Base-by-base conservation (phyloP, 306 rosid species). In the Trifolium repens region DNA sequence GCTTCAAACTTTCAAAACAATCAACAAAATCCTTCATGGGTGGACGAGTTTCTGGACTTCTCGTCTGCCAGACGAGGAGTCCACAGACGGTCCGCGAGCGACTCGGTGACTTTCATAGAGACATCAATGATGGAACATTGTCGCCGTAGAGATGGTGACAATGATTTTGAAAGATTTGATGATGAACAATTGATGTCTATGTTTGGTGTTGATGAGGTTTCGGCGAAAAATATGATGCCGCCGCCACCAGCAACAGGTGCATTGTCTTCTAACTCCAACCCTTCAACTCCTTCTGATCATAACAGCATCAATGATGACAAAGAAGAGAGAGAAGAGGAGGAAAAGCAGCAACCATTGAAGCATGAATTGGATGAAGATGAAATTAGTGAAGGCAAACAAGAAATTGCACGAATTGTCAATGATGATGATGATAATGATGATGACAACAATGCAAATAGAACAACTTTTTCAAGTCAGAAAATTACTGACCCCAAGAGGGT, bases 401-500 rank as follows among this genome's bases (percentile, higher is more conserved):
- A 84, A 30, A 66, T 5, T 17, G 46, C 77, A 27, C 82, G 86
- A 46, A 54, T 74, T 15, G 67, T 9, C 35, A 73, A 65, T 22
- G 67, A 75, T 49, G n/a, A 43, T 1, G 15, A 69, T 10, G n/a
- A 43, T 1, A 9, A 69, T 10, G 53, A 19, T 11, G 35, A 65
- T 49, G 8, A 57, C 34, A 50, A 50, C 5, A 69, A 83, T 72
- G 66, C 83, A 14, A 71, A 78, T 3, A 42, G 81, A 10, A 55
- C 77, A 4, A 43, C 55, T 35, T 15, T 39, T 72, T 67, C 84
- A 19, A 67, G 46, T 55, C 93, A 86, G n/a, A 79, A 78, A 57
- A 87, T 90, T 50, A 82, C 85, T 11, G 99, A 94, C 69, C 96
- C 98, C 2, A 94, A 94, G 79, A 84, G 96, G 84, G 96, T 94